Percentiles rank a stretch among this genome's conserved stretches.
These are phyloP conservation scores for Rhododendron griersonianum DNA, from an alignment of 148 eudicot species.

Conservation along the genomic window DNA sequence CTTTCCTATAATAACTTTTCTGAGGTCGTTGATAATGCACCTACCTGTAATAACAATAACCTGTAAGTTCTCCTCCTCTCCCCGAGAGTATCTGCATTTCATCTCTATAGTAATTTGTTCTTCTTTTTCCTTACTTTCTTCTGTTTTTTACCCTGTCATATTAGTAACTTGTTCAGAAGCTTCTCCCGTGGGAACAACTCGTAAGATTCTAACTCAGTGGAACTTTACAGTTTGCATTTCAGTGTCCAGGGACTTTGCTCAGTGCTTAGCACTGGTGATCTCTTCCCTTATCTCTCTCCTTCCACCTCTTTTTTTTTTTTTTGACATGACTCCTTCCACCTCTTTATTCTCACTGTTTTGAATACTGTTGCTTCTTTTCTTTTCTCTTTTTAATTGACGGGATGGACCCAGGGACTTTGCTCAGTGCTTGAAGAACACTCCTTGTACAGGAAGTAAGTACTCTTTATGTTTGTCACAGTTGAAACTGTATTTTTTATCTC, in stretches of 20 bases:
- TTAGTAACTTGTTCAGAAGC: constrained; percentile 57
- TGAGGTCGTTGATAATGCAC: constrained; percentile 17
- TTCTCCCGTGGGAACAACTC: constrained; percentile 22
- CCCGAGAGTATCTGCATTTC: neutral
- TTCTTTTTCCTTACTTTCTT: neutral
- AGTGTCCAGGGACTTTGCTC: no score
- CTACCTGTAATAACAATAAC: constrained; percentile 27
- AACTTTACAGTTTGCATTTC: neutral
- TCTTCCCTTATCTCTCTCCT: no score
- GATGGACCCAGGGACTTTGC: constrained; percentile 27
- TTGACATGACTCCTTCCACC: no score
- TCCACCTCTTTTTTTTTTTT: no score
- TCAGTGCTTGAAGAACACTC: constrained; percentile 25
- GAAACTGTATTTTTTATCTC: neutral
- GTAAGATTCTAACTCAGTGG: constrained; percentile 27
- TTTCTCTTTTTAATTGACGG: neutral
- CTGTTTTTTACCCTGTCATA: neutral
- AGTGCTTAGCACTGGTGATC: neutral
- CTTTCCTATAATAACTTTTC: constrained; percentile 62
- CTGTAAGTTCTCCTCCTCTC: constrained; percentile 26
- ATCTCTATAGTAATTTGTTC: neutral
- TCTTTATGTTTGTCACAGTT: no score
- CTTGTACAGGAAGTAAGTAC: constrained; percentile 31
- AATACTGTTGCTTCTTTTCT: neutral
- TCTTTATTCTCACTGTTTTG: no score